Percentiles rank a stretch among this genome's conserved stretches.
Conservation (phyloP, 371 early-diverging fungal species). For the Fennellomyces sp. region DNA sequence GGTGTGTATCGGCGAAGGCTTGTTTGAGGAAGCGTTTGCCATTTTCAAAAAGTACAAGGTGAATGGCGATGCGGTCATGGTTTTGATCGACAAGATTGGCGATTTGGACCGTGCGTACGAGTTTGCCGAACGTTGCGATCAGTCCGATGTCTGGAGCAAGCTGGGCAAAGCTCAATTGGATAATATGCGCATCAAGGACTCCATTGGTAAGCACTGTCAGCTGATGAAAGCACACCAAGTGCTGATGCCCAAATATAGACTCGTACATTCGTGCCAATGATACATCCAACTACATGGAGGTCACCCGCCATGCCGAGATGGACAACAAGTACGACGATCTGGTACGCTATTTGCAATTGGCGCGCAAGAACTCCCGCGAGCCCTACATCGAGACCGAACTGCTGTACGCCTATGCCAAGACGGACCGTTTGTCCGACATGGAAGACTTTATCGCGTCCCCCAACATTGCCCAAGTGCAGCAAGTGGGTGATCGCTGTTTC, state of each 20-base stretch:
- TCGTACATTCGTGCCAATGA: slow-evolving; percentile 96
- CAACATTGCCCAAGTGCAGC: slow-evolving; percentile 91
- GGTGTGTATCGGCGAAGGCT: slow-evolving; percentile 85
- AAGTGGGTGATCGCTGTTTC: slow-evolving; percentile 96
- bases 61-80: slow-evolving; percentile 84
- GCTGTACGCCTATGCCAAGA: slow-evolving; percentile 93
- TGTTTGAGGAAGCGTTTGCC: slow-evolving; percentile 95
- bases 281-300: slow-evolving; percentile 86
- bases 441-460: slow-evolving; percentile 92
- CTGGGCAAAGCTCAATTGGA: slow-evolving; percentile 95
- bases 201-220: slow-evolving; percentile 75
- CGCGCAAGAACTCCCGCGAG: slow-evolving; percentile 91
- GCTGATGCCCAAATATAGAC: slow-evolving; percentile 50
- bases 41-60: slow-evolving; percentile 94
- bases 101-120: slow-evolving; percentile 95
- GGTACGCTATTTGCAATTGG: slow-evolving; percentile 91
- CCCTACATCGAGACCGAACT: slow-evolving; percentile 93
- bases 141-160: slow-evolving; percentile 92
- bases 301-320: slow-evolving; percentile 78
- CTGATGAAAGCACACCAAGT: background rate
- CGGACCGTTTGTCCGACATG: slow-evolving; percentile 86
- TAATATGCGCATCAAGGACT: slow-evolving; percentile 88
- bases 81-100: slow-evolving; percentile 89
- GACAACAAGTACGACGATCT: slow-evolving; percentile 91
- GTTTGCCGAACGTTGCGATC: slow-evolving; percentile 90